Conservation (phyloP, 2,329 filamentous ascomycete species). For the Exserohilum turcica region DNA sequence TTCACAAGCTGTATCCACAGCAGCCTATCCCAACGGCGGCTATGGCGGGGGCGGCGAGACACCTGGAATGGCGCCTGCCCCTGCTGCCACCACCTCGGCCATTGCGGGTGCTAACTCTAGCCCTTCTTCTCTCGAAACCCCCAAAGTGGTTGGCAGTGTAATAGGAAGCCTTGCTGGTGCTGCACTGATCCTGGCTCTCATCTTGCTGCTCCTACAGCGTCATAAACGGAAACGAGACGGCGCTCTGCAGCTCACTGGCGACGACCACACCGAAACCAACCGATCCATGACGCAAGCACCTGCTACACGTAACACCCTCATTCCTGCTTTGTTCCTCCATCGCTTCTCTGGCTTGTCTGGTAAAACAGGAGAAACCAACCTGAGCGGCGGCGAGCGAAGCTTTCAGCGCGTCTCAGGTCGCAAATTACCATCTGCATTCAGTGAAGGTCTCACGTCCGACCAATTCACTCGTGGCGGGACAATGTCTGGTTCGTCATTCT, state of each 20-base stretch:
- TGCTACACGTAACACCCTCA: conserved; percentile 44
- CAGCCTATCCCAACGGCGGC: conserved; percentile 16
- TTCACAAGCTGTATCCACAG: conserved; percentile 16
- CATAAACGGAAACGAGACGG: conserved; percentile 51
- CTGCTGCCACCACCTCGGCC: conserved; percentile 20
- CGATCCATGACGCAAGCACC: conserved; percentile 48
- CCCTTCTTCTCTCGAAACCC: conserved; percentile 50
- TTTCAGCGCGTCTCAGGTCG: conserved; percentile 56
- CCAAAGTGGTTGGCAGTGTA: conserved; percentile 65
- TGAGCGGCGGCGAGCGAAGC: conserved; percentile 48
- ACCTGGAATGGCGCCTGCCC: conserved; percentile 22
- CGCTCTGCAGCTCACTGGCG: conserved; percentile 38
- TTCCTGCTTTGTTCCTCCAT: conserved; percentile 34
- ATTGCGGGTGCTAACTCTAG: conserved; percentile 14
- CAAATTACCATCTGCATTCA: conserved; percentile 56
- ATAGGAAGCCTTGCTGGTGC: conserved; percentile 65
- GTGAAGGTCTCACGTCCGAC: conserved; percentile 53
- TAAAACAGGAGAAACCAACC: conserved; percentile 45
- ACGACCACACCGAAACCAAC: conserved; percentile 30
- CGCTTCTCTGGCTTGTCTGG: conserved; percentile 47
- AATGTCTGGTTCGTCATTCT: conserved; percentile 50
- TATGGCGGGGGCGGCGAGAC: conserved; percentile 20
- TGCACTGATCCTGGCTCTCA: conserved; percentile 56
- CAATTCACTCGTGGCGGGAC: conserved; percentile 40
- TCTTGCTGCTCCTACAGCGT: conserved; percentile 60